Base-by-base conservation (phyloP, 441 rosid species). In the Populus tomentosa region DNA sequence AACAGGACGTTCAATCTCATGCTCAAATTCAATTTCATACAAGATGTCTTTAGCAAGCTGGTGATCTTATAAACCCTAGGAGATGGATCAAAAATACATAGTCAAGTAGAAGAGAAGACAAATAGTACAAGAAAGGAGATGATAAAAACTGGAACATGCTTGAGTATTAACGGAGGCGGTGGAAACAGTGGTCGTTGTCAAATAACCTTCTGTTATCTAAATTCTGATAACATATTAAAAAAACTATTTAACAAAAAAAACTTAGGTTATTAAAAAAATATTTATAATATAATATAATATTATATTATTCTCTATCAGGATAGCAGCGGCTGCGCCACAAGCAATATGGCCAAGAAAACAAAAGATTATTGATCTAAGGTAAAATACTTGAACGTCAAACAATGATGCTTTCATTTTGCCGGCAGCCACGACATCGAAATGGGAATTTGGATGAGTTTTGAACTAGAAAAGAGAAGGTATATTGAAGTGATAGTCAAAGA, bases 101-200 rank as follows among this genome's bases (percentile, higher is more conserved):
- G 61, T 18, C 21, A 53, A 20, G 61, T 53, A 53, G 61, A 53
- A 53, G 21, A 53, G 61, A 75, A 76, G 35, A 82, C 86, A 40
- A 77, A 61, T 3, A 75, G 6, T 5, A 78, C 9, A 20, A 84
- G 77, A 70, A 80, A 11, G 10, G 20, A 26, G 77, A 84, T 8
- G 68, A 84, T 80, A 32, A 84, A 8, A 23, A 84, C 78, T 4
- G 87, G 87, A 33, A 78, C 21, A 26, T 65, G 3, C 24, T 82
- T 77, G 65, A 82, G 50, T 42, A 75, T 30, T 38, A 38, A 24
- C 0, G 87, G 87, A 23, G 85, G 87, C 8, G 87, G 82, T 1
- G 82, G 82, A 28, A 84, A 26, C 18, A 82, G 82, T 35, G 87
- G 83, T 63, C 30, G 1, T 36, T 36, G 40, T 36, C 40, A 7